Percentiles rank a stretch among this genome's conserved stretches.
phyloP scores from a whole-genome alignment of 345 rosid genomes.

The Capsella bursapastoris region DNA sequence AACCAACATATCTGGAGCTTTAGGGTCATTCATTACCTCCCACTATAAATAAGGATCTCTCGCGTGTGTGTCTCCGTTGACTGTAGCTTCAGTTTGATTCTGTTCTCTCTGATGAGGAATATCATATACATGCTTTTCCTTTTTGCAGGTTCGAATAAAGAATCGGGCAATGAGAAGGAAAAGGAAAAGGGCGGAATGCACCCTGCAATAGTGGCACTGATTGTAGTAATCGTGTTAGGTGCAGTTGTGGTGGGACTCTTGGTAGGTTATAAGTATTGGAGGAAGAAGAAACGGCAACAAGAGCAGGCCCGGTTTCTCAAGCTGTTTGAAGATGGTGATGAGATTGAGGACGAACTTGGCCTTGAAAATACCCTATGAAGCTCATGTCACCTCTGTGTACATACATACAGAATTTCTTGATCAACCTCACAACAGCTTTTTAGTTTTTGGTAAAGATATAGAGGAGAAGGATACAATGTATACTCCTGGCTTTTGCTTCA shows the following conservation, averaged over 20 bases:
- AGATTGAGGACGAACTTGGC: slow-evolving; percentile 81
- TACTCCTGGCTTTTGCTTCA: slow-evolving; percentile 21
- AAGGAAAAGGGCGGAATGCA: slow-evolving; percentile 45
- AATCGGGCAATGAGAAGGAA: slow-evolving; percentile 31
- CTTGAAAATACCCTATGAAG: slow-evolving; percentile 48
- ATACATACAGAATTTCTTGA: slow-evolving; percentile 28
- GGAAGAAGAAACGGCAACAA: slow-evolving; percentile 76
- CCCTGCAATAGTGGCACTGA: slow-evolving; percentile 54
- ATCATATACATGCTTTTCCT: background rate
- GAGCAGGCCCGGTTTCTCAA: slow-evolving; percentile 88
- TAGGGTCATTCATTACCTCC: background rate
- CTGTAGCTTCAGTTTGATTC: background rate
- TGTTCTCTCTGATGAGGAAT: background rate
- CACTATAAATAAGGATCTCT: background rate
- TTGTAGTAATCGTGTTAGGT: slow-evolving; percentile 47
- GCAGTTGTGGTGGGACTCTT: slow-evolving; percentile 47
- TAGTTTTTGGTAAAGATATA: slow-evolving; percentile 25
- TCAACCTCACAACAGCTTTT: slow-evolving; percentile 1
- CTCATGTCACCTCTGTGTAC: slow-evolving; percentile 25
- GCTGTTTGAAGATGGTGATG: slow-evolving; percentile 92
- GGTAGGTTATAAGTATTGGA: slow-evolving; percentile 62
- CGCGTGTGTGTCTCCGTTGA: background rate
- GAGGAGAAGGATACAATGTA: slow-evolving; percentile 8
- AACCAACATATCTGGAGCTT: background rate
- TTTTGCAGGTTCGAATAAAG: slow-evolving; percentile 48